These are phyloP conservation scores for Barnettozyma sp. DNA, from an alignment of 805 yeast species.

Conservation along the genomic window DNA sequence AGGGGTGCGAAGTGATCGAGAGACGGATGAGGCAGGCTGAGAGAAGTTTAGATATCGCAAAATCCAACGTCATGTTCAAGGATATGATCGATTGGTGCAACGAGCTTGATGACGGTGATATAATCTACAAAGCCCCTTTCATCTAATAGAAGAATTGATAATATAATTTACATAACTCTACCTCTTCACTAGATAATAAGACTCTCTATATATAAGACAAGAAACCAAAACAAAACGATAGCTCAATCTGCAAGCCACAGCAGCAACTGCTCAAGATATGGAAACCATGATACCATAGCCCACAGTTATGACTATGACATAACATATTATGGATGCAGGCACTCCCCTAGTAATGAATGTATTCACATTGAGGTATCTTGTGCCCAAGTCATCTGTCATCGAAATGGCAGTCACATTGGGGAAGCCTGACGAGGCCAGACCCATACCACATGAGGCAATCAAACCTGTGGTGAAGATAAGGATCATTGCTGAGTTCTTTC, in stretches of 20 bases:
- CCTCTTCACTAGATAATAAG: too few relatives aligned
- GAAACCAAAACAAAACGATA: too few relatives aligned
- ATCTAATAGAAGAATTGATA: not conserved
- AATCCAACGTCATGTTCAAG: conserved; percentile 48
- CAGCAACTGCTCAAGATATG: too few relatives aligned
- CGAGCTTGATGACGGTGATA: conserved; percentile 35
- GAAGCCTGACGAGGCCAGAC: conserved; percentile 93
- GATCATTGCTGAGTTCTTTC: conserved; percentile 59
- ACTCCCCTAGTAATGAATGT: conserved; percentile 88
- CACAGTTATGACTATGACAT: conserved; percentile 60
- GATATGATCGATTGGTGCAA: conserved; percentile 66
- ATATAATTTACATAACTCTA: too few relatives aligned
- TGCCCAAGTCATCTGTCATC: conserved; percentile 87
- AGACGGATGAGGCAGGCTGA: conserved; percentile 55
- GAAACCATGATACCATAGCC: conserved; percentile 72
- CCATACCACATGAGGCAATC: conserved; percentile 92
- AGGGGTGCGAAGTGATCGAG: conserved; percentile 70
- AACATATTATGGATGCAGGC: conserved; percentile 76
- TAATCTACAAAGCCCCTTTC: not conserved
- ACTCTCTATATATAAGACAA: too few relatives aligned
- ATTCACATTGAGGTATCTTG: conserved; percentile 72
- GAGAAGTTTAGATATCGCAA: conserved; percentile 45
- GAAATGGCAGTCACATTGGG: conserved; percentile 98
- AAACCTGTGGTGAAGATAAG: conserved; percentile 43
- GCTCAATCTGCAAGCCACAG: too few relatives aligned